Percentiles rank a stretch among this genome's conserved stretches.
Conservation (phyloP, 1,284 basidiomycete genomes). For the Microbotryum intermedium region DNA sequence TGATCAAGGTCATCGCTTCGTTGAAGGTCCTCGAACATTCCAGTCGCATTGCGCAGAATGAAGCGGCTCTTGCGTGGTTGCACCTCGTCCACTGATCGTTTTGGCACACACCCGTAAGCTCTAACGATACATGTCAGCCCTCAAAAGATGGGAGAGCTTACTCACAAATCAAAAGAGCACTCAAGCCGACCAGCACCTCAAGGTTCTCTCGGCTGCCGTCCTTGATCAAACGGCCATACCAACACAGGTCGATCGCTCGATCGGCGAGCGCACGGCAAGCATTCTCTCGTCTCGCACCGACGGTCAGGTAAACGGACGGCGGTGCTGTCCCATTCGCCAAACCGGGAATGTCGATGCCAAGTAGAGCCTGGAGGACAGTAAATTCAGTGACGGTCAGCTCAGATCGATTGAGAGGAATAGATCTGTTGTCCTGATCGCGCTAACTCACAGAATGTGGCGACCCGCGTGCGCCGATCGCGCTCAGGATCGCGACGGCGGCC, state of each 20-base stretch:
- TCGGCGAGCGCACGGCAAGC: slow-evolving; percentile 1
- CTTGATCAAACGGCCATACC: slow-evolving; percentile 8
- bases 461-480: slow-evolving; percentile 11
- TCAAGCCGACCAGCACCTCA: slow-evolving; percentile 10
- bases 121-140: not conserved
- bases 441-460: slow-evolving; percentile 1
- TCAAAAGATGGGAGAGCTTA: not conserved
- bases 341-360: slow-evolving; percentile 8
- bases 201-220: not conserved
- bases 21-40: slow-evolving; percentile 7
- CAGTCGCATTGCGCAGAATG: slow-evolving; percentile 11
- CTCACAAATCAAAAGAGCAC: slow-evolving; percentile 8
- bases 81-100: slow-evolving; percentile 17
- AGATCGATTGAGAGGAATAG: not conserved
- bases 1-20: too few species aligned
- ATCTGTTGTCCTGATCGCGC: not conserved
- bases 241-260: slow-evolving; percentile 11
- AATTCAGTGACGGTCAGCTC: not conserved
- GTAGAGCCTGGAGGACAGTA: not conserved
- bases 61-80: slow-evolving; percentile 8
- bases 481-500: slow-evolving; percentile 14
- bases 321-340: slow-evolving; percentile 3
- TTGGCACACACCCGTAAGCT: not conserved
- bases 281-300: slow-evolving; percentile 8
- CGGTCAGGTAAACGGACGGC: slow-evolving; percentile 2